phyloP scores from a whole-genome alignment of 1,284 basidiomycete genomes.

The Heliocybe sulcata region DNA sequence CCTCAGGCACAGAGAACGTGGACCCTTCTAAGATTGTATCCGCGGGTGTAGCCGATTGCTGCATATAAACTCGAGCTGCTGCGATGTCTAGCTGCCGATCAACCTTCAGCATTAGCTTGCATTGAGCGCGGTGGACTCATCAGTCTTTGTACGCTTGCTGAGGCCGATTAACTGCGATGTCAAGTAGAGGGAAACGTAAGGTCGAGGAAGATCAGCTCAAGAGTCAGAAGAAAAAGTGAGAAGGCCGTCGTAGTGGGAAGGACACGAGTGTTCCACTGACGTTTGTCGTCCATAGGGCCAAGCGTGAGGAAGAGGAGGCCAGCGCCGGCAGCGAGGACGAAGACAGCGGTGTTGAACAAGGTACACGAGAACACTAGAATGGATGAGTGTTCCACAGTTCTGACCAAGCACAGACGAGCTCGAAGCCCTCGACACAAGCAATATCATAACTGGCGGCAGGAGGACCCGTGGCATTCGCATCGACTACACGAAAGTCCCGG shows the following conservation, averaged over 20 bases:
- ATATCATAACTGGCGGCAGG: slow-evolving; percentile 21
- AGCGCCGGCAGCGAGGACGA: slow-evolving; percentile 13
- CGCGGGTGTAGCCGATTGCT: background rate
- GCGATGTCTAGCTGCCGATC: background rate
- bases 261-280: background rate
- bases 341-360: slow-evolving; percentile 22
- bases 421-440: slow-evolving; percentile 16
- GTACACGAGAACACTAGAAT: slow-evolving; percentile 10
- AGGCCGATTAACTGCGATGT: slow-evolving; percentile 12
- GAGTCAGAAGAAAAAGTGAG: slow-evolving; percentile 24
- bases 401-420: slow-evolving; percentile 20
- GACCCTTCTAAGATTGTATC: no score
- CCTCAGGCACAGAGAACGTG: no score
- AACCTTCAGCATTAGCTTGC: no score
- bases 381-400: background rate
- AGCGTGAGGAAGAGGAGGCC: slow-evolving; percentile 21
- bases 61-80: background rate
- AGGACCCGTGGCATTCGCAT: slow-evolving; percentile 27
- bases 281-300: slow-evolving; percentile 16
- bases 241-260: slow-evolving; percentile 1
- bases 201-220: slow-evolving; percentile 21
- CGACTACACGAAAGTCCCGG: slow-evolving; percentile 27
- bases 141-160: no score
- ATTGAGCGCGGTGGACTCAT: no score
- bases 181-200: slow-evolving; percentile 22